Percentiles rank a stretch among this genome's conserved stretches.
Evolutionary conservation across 805 yeast species (phyloP).

Genomic region (Myxozyma nipponensis): DNA sequence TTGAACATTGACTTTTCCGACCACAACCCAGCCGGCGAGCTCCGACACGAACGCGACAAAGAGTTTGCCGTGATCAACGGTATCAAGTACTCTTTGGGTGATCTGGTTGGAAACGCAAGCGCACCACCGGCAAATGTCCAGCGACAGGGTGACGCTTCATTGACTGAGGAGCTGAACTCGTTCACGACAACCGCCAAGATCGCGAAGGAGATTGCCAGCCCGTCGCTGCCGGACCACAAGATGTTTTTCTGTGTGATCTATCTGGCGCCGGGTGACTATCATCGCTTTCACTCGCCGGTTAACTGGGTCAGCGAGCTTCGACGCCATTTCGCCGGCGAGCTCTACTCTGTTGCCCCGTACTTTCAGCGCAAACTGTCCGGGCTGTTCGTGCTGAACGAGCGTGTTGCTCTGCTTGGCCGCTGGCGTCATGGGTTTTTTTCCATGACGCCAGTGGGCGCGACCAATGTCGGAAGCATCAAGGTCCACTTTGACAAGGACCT

Average conservation of each 20-base stretch:
- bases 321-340: conserved; percentile 93
- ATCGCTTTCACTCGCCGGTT: conserved; percentile 92
- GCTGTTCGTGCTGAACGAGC: conserved; percentile 84
- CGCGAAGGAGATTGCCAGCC: conserved; percentile 21
- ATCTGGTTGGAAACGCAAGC: conserved; percentile 58
- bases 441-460: conserved; percentile 99
- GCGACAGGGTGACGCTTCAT: conserved; percentile 63
- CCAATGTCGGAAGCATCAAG: conserved; percentile 93
- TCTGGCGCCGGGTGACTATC: conserved; percentile 97
- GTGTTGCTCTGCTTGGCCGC: conserved; percentile 90
- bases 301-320: conserved; percentile 93
- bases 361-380: conserved; percentile 85
- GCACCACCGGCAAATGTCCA: conserved; percentile 39
- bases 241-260: conserved; percentile 87
- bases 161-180: conserved; percentile 22
- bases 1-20: conserved; percentile 44
- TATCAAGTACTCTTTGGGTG: conserved; percentile 65
- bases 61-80: conserved; percentile 79
- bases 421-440: conserved; percentile 97
- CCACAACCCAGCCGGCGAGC: conserved; percentile 29
- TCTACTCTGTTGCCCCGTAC: conserved; percentile 93
- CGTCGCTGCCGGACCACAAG: conserved; percentile 26
- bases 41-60: conserved; percentile 51
- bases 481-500: conserved; percentile 88
- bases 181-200: conserved; percentile 11